Base-by-base conservation (phyloP, 768 basidiomycete species). In the Mycena olivaceomarginata region DNA sequence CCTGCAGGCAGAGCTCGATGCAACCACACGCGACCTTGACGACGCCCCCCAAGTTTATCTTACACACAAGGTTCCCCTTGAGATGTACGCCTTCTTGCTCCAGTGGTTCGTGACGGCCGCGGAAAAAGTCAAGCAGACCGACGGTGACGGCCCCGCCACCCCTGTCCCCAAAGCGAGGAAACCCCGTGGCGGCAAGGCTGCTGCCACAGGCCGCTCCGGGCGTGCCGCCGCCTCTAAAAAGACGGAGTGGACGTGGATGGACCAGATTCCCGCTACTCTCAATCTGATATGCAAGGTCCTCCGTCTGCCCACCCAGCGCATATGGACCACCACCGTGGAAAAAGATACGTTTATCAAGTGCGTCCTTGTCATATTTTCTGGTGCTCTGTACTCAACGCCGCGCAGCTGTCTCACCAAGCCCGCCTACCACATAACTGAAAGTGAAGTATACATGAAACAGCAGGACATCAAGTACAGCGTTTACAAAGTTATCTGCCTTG, bases 71-170 rank as follows among this genome's bases (percentile, higher is more conserved):
- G 78, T 83, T 4, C 92, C 96, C 0, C 88, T 99, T 75, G 98
- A 99, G 84, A 93, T 95, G 89, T 99, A 96, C 84, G 95, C 94
- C 9, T 99, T 99, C 83, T 87, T 99, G 37, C 85, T 98, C n/a
- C 90, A 94, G 76, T 99, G 97, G 97, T 98, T 98, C 82, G 95
- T 96, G 18, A 86, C 88, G 13, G 93, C 93, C 0, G 94, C 93
- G 1, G 97, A 98, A 85, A 95, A 94, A 79, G 92, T 94, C 74
- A 94, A 94, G 15, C 90, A 87, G 22, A 87, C 86, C 18, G 88
- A 80, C 57, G 88, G 87, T 7, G 90, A 90, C 2, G 89, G 87
- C 22, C 88, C 90, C 15, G 84, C 88, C 3, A 85, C 82, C 8
- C 88, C 90, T 1, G 86, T 87, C 31, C 83, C 89, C 1, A 93